Base-by-base conservation (phyloP, 768 basidiomycete genomes). In the Cystofilobasidium bisporidii region DNA sequence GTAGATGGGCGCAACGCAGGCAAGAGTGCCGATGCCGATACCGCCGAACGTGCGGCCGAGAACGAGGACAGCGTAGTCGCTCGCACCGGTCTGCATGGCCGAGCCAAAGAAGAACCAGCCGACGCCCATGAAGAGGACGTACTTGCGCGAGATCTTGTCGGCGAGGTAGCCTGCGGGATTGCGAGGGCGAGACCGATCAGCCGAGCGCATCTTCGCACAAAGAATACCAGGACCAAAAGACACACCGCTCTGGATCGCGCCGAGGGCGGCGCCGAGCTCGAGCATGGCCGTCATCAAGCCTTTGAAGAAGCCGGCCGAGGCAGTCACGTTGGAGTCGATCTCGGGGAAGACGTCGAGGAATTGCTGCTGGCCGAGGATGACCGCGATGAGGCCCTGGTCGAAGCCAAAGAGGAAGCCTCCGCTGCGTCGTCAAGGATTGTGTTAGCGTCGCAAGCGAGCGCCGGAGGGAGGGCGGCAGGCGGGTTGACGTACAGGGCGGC, bases 381-480 rank as follows among this genome's bases (percentile, higher is more conserved):
- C 43, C 9, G 10, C 17, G 40, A 41, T 41, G 40, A 38, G 33
- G 43, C 59, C 59, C 18, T 61, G 59, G 40, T 61, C 59, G 17
- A 61, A 61, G 9, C 59, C 59, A 17, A 61, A 61, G 18, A 40
- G 20, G 38, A 61, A 45, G 26, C 59, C 59, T 22, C 59, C 59
- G 10, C n/a, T n/a, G n/a, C n/a, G n/a, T n/a, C n/a, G n/a, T n/a
- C n/a, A n/a, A n/a, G n/a, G n/a, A n/a, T n/a, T n/a, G n/a, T n/a
- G n/a, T n/a, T n/a, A n/a, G n/a, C n/a, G n/a, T n/a, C n/a, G n/a
- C n/a, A n/a, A n/a, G n/a, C n/a, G n/a, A n/a, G n/a, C n/a, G n/a
- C n/a, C n/a, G n/a, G n/a, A n/a, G n/a, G n/a, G n/a, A n/a, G n/a
- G n/a, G n/a, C n/a, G n/a, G n/a, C n/a, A n/a, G n/a, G n/a, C n/a